These are phyloP conservation scores for Pleurotus tuber-regium DNA, from an alignment of 768 basidiomycete species.

Conservation along the genomic window DNA sequence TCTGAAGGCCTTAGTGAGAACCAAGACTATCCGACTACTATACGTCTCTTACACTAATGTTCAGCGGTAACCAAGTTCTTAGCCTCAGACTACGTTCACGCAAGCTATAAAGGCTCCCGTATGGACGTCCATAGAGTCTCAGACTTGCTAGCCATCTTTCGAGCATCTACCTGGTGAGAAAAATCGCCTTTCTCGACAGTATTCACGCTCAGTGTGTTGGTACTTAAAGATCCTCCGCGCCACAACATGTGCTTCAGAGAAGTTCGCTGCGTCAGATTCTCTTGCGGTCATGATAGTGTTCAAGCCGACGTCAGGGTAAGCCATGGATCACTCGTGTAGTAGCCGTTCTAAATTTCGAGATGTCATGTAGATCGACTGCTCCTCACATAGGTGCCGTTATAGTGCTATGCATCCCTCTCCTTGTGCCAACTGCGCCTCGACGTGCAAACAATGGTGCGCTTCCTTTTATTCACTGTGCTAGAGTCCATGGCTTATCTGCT, in stretches of 20 bases:
- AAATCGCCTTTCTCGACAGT: too few relatives aligned
- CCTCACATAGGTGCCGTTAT: conserved; percentile 15
- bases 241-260: conserved; percentile 17
- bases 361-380: conserved; percentile 14
- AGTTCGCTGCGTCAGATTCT: conserved; percentile 14
- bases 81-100: not conserved
- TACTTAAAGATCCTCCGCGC: not conserved
- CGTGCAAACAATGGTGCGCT: conserved; percentile 16
- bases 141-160: not conserved
- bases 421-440: conserved; percentile 11
- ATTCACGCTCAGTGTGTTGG: too few relatives aligned
- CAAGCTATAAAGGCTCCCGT: not conserved
- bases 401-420: conserved; percentile 10
- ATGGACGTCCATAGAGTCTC: not conserved
- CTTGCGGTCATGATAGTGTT: conserved; percentile 15
- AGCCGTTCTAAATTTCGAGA: not conserved
- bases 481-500: not conserved
- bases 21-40: conserved; percentile 17
- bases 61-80: not conserved
- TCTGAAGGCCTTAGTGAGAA: not conserved
- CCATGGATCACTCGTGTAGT: not conserved
- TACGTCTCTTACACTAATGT: not conserved
- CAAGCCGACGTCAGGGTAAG: conserved; percentile 7
- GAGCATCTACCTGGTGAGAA: not conserved
- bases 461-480: not conserved